Evolutionary conservation across 129 eudicot genomes (phyloP), one percentile per base, ranked within the genome.

Genomic region (Helianthus tuberosus): DNA sequence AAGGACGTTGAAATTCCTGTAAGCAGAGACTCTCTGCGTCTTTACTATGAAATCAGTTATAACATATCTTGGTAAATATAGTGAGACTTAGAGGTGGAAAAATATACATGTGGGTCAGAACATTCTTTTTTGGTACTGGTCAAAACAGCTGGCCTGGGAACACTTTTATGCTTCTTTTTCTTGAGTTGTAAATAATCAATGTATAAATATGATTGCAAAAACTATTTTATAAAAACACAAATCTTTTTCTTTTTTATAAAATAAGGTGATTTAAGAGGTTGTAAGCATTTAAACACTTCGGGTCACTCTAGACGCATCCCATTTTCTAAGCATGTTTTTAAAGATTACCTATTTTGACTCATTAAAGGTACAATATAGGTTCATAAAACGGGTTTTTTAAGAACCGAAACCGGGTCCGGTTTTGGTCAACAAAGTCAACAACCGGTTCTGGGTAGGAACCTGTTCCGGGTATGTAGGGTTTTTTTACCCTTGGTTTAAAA

Each of bases 1-100:
- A 80, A 48, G 3, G 96, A 93, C 66, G 80, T 79, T 83, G 96
- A 87, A 73, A 88, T 93, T 78, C 98, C 96, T 66, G 98, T 93
- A 79, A 80, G 87, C 77, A 67, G 25, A 63, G 44, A 51, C 14
- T 61, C 12, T 62, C 36, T 44, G 32, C 51, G 64, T 44, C 43
- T 64, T 74, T 13, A 54, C 36, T 20, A 62, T 73, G 17, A 72
- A 43, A 72, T 8, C 10, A 5, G 16, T 73, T 73, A 46, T 47
- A 15, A 61, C 32, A 32, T 46, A 47, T 66, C 43, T 27, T 20
- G 60, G 73, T 43, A 23, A 16, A 62, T 6, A 14, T 11, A 32
- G 17, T 5, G 66, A 50, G 16, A 50, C 55, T 50, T 13, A 3
- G n/a, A 61, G 8, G 65, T 60, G 39, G 43, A 12, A 29, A 20